These are phyloP conservation scores for Globisporangium perplexum DNA, from an alignment of 352 stramenopile species.

Conservation along the genomic window DNA sequence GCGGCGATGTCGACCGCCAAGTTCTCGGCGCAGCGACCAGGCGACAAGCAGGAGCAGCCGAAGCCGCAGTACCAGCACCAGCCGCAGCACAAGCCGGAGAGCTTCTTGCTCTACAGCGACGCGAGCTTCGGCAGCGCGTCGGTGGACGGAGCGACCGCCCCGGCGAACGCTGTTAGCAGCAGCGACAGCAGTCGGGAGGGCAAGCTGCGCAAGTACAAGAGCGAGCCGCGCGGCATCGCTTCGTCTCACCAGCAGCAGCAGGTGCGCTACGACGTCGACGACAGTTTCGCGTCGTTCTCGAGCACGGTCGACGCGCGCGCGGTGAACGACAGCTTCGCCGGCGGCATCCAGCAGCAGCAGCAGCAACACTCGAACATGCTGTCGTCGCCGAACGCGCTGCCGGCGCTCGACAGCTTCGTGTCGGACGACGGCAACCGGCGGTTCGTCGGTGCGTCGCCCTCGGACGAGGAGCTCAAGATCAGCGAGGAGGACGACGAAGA, in stretches of 20 bases:
- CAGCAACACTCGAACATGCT: conserved; percentile 16
- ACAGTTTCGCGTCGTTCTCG: conserved; percentile 17
- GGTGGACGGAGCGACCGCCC: background rate
- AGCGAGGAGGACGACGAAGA: conserved; percentile 38
- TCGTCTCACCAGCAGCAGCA: too few relatives aligned
- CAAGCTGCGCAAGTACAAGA: conserved; percentile 14
- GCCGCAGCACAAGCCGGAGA: conserved; percentile 5
- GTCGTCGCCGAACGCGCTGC: conserved; percentile 11
- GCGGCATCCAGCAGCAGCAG: background rate
- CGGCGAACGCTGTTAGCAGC: background rate
- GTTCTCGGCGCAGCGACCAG: conserved; percentile 26
- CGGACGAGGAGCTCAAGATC: conserved; percentile 16
- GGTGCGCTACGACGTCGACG: background rate
- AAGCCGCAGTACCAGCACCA: conserved; percentile 1
- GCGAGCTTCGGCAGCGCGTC: conserved; percentile 8
- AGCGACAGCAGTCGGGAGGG: conserved; percentile 1
- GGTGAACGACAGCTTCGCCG: conserved; percentile 1
- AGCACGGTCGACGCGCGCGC: conserved; percentile 3
- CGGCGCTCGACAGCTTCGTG: conserved; percentile 31
- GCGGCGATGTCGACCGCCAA: conserved; percentile 25
- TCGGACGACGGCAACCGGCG: conserved; percentile 22
- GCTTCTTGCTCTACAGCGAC: conserved; percentile 20
- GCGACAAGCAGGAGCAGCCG: conserved; percentile 15
- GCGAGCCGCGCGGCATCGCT: conserved; percentile 9
- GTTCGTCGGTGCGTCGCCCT: conserved; percentile 25